Evolutionary conservation across 352 stramenopile species (phyloP).

Genomic region (Salisapilia sapeloensis): DNA sequence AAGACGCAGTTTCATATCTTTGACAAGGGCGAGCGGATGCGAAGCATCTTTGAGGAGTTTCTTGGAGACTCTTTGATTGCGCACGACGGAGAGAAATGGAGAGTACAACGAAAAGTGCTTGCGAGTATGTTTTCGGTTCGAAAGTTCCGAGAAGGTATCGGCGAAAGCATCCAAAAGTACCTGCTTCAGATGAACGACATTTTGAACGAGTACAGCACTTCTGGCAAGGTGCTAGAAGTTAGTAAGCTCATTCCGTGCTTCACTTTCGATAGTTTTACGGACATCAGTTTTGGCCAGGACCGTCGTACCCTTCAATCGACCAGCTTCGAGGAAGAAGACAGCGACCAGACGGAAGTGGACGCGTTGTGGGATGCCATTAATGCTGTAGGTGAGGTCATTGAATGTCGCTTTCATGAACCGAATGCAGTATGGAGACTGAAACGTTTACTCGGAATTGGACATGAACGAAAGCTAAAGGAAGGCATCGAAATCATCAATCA

Average conservation of each 20-base stretch:
- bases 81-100: slow-evolving; percentile 39
- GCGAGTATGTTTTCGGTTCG: slow-evolving; percentile 75
- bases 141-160: slow-evolving; percentile 28
- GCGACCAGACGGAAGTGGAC: slow-evolving; percentile 14
- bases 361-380: slow-evolving; percentile 33
- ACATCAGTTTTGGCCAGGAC: slow-evolving; percentile 33
- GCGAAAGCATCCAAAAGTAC: slow-evolving; percentile 29
- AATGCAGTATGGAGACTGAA: slow-evolving; percentile 37
- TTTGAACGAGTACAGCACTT: slow-evolving; percentile 1
- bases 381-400: slow-evolving; percentile 9
- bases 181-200: slow-evolving; percentile 9
- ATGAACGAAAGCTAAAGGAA: slow-evolving; percentile 15
- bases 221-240: slow-evolving; percentile 14
- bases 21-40: slow-evolving; percentile 34
- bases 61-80: slow-evolving; percentile 38
- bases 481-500: slow-evolving; percentile 13
- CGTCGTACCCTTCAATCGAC: too few species aligned
- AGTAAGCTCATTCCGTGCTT: slow-evolving; percentile 24
- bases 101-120: slow-evolving; percentile 60
- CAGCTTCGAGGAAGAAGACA: slow-evolving; percentile 21
- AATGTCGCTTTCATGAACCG: slow-evolving; percentile 23
- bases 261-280: slow-evolving; percentile 33
- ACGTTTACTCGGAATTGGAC: slow-evolving; percentile 20
- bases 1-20: slow-evolving; percentile 66
- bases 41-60: slow-evolving; percentile 20